Percentiles rank a stretch among this genome's conserved stretches.
These are phyloP conservation scores for Aspergillus sp. DNA, from an alignment of 2,329 filamentous ascomycete species.

Conservation along the genomic window DNA sequence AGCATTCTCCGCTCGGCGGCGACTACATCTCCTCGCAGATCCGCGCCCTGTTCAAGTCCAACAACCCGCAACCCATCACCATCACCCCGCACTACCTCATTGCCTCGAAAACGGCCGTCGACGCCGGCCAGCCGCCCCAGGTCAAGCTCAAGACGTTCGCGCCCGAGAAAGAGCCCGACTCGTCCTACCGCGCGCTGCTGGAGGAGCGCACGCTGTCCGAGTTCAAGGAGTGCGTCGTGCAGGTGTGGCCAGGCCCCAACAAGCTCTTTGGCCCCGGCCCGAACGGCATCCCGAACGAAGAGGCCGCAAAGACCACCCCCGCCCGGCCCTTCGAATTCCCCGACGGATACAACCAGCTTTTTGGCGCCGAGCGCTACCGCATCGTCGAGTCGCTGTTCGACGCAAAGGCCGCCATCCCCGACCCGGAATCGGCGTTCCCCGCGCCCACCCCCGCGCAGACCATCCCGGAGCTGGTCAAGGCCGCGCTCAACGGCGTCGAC, in stretches of 20 bases:
- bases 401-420: conserved; percentile 67
- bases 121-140: conserved; percentile 77
- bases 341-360: conserved; percentile 93
- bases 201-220: conserved; percentile 92
- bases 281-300: conserved; percentile 66
- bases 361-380: conserved; percentile 81
- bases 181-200: conserved; percentile 77
- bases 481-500: conserved; percentile 75
- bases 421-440: conserved; percentile 45
- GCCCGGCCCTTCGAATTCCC: conserved; percentile 95
- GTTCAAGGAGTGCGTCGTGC: conserved; percentile 97
- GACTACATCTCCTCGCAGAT: conserved; percentile 89
- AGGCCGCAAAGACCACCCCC: conserved; percentile 68
- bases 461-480: conserved; percentile 77
- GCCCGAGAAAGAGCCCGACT: conserved; percentile 55
- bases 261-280: conserved; percentile 55
- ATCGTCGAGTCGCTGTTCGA: conserved; percentile 91
- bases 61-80: conserved; percentile 66
- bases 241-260: conserved; percentile 83
- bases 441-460: conserved; percentile 70
- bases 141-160: conserved; percentile 70
- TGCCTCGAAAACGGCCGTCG: conserved; percentile 81
- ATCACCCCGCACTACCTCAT: conserved; percentile 85
- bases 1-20: conserved; percentile 80
- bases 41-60: conserved; percentile 71